phyloP scores from a whole-genome alignment of 164 flowering plant species.

The Nymphaea colorata region DNA sequence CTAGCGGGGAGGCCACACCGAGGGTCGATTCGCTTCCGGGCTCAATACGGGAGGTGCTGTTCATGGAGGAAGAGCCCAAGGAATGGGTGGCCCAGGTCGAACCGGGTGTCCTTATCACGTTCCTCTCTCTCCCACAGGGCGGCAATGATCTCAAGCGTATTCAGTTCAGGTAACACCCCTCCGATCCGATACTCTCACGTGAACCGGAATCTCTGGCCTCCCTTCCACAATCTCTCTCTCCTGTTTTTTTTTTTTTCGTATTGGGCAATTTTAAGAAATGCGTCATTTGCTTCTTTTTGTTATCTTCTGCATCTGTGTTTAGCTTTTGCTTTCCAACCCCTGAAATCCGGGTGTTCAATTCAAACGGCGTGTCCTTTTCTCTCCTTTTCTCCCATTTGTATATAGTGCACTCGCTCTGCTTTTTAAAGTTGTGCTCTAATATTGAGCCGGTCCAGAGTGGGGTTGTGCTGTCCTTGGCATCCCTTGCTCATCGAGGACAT shows the following conservation, averaged over 20 bases:
- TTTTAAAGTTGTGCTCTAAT: no score
- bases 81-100: conserved; percentile 99
- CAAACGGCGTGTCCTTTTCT: background rate
- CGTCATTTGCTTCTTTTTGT: background rate
- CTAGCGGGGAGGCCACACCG: conserved; percentile 77
- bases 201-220: background rate
- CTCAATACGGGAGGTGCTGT: conserved; percentile 61
- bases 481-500: no score
- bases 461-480: no score
- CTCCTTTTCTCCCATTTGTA: background rate
- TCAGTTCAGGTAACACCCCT: conserved; percentile 63
- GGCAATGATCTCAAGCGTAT: conserved; percentile 92
- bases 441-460: no score
- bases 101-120: conserved; percentile 90
- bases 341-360: background rate
- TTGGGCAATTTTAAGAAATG: background rate
- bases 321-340: background rate
- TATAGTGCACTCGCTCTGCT: no score
- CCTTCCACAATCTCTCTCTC: background rate
- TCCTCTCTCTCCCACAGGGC: conserved; percentile 67
- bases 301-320: background rate
- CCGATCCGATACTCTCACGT: background rate
- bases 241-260: background rate
- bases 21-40: conserved; percentile 16
- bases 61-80: conserved; percentile 73